These are phyloP conservation scores for Trametes maxima DNA, from an alignment of 768 basidiomycete genomes.

Conservation along the genomic window DNA sequence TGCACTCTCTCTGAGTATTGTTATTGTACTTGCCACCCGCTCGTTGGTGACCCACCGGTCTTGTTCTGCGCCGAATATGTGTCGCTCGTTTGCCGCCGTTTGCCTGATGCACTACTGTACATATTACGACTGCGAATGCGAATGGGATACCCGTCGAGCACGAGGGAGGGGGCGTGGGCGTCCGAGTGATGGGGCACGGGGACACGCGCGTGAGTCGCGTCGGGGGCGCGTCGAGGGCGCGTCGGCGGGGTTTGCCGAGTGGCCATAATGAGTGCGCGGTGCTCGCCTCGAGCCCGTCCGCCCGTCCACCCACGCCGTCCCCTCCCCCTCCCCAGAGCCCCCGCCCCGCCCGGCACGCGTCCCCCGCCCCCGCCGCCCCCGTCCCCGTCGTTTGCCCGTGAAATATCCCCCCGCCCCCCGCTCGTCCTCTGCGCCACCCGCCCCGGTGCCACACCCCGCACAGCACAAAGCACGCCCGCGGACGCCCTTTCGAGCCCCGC, in stretches of 20 bases:
- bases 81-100: background rate
- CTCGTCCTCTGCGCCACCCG: background rate
- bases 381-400: background rate
- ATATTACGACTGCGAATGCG: slow-evolving; percentile 1
- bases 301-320: background rate
- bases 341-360: slow-evolving; percentile 6
- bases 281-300: slow-evolving; percentile 6
- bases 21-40: background rate
- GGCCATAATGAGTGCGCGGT: slow-evolving; percentile 1
- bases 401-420: background rate
- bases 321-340: background rate
- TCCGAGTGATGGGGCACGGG: background rate
- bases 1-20: background rate
- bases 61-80: background rate
- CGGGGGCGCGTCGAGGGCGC: slow-evolving; percentile 18
- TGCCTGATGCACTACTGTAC: slow-evolving; percentile 2
- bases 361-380: too few species aligned
- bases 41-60: background rate
- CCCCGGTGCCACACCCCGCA: slow-evolving; percentile 1
- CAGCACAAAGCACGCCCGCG: slow-evolving; percentile 9
- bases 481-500: too few species aligned
- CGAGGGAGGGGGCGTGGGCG: background rate
- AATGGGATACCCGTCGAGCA: background rate
- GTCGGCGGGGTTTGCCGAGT: slow-evolving; percentile 16
- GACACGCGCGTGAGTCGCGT: slow-evolving; percentile 11